phyloP scores from a whole-genome alignment of 805 yeast species.

The Candida gorgasii region DNA sequence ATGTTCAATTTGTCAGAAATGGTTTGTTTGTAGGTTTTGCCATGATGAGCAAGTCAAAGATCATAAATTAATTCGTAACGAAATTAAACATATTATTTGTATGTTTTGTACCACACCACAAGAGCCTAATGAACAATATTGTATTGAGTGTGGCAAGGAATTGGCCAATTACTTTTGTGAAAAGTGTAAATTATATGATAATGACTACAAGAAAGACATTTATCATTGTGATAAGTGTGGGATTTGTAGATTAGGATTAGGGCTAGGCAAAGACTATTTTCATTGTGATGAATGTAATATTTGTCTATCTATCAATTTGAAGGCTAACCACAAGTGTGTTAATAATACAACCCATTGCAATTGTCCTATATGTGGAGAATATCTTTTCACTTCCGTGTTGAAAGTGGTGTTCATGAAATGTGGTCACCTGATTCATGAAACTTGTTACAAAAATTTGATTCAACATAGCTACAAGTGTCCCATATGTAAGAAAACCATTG shows the following conservation, averaged over 20 bases:
- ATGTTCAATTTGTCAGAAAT: slow-evolving; percentile 70
- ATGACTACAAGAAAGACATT: slow-evolving; percentile 73
- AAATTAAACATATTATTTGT: slow-evolving; percentile 72
- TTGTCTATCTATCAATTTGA: slow-evolving; percentile 78
- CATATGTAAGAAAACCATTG: slow-evolving; percentile 77
- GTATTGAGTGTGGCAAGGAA: slow-evolving; percentile 64
- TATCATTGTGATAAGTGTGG: slow-evolving; percentile 94
- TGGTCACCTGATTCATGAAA: slow-evolving; percentile 91
- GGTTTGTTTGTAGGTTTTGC: slow-evolving; percentile 84
- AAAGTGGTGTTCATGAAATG: slow-evolving; percentile 91
- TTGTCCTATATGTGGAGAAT: slow-evolving; percentile 92
- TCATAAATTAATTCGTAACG: slow-evolving; percentile 53
- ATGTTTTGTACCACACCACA: slow-evolving; percentile 80
- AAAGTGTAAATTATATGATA: slow-evolving; percentile 79
- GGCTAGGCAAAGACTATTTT: slow-evolving; percentile 84
- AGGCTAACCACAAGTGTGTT: slow-evolving; percentile 77
- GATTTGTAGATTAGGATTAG: slow-evolving; percentile 86
- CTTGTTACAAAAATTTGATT: slow-evolving; percentile 79
- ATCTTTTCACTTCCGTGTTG: slow-evolving; percentile 76
- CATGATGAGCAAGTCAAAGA: slow-evolving; percentile 70
- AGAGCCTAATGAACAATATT: slow-evolving; percentile 59
- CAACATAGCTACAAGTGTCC: slow-evolving; percentile 89
- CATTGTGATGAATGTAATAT: slow-evolving; percentile 91
- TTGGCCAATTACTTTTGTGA: slow-evolving; percentile 79
- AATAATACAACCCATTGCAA: slow-evolving; percentile 86